Base-by-base conservation (phyloP, 257 asterid genomes). In the Nicotiana knightiana region DNA sequence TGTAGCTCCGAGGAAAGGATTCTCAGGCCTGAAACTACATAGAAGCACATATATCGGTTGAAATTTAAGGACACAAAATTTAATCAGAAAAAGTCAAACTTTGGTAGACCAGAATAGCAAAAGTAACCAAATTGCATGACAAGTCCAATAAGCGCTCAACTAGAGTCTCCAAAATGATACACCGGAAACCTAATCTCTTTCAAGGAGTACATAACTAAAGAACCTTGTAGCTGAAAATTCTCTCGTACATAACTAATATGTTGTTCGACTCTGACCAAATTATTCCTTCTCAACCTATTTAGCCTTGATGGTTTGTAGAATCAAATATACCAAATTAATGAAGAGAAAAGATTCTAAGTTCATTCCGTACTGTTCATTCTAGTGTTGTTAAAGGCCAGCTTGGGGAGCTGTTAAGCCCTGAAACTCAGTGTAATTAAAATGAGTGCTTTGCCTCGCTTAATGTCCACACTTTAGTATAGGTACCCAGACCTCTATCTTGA, bases 21-120 rank as follows among this genome's bases (percentile, higher is more conserved):
- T 85, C 64, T 87, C 92, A 81, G 88, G 80, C 85, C 89, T 88
- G 89, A 91, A 89, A 83, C 97, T 89, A 91, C 24, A 15, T 9
- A 43, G 5, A 6, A 68, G 48, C 75, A 58, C 39, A 24, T 16
- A 11, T 16, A 12, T 15, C 12, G 33, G 30, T 46, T 55, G 67
- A 77, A 26, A 7, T 3, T 9, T 30, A 59, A 65, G 73, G 26
- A 58, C 73, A 70, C 46, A 58, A 5, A 59, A 17, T 30, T 57
- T 35, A 13, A 46, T 65, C 67, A 76, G 43, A 4, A 35, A 66
- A 26, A 21, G 11, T 7, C 39, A 64, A 30, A 75, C 73, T 57
- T 26, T 3, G 46, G 24, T 28, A 54, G 21, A 54, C 10, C 48
- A 33, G 35, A 33, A 51, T 6, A 13, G 58, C 35, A 70, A 21